Evolutionary conservation across 768 basidiomycete genomes (phyloP).

Genomic region (Hebeloma cylindrosporum): DNA sequence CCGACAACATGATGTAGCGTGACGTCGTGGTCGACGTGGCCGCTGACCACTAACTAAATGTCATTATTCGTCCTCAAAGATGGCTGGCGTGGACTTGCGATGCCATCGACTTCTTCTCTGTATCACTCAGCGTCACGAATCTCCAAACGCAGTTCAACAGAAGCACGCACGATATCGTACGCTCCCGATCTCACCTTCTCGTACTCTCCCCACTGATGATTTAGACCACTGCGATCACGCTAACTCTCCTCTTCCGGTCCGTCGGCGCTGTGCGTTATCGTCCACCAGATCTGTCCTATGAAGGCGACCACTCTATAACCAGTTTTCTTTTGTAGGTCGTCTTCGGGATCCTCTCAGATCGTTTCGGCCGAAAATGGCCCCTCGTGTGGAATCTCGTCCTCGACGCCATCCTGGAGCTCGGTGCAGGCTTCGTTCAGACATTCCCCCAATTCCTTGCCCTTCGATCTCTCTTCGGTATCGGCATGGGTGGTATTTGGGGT

Average conservation of each 20-base stretch:
- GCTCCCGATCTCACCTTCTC: not conserved
- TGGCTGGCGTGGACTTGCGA: slow-evolving; percentile 89
- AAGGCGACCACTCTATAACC: not conserved
- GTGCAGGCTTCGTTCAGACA: slow-evolving; percentile 78
- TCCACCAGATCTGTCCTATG: not conserved
- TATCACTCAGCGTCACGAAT: slow-evolving; percentile 54
- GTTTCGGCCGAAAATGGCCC: slow-evolving; percentile 94
- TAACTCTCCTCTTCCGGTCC: slow-evolving; percentile 91
- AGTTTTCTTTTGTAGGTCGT: slow-evolving; percentile 49
- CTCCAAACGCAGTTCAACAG: slow-evolving; percentile 51
- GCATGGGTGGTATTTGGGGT: slow-evolving; percentile 94
- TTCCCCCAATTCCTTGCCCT: slow-evolving; percentile 80
- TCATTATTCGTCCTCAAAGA: too few relatives aligned
- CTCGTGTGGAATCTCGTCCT: slow-evolving; percentile 74
- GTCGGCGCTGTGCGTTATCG: slow-evolving; percentile 61
- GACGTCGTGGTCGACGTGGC: not conserved
- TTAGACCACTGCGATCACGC: slow-evolving; percentile 79
- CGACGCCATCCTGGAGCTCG: slow-evolving; percentile 72
- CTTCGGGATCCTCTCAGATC: slow-evolving; percentile 84
- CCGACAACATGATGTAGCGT: too few relatives aligned
- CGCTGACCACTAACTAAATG: too few relatives aligned
- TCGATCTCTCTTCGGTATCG: slow-evolving; percentile 81
- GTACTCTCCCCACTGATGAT: not conserved
- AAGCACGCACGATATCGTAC: slow-evolving; percentile 37
- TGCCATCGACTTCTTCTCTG: slow-evolving; percentile 85